Conservation (phyloP, 2,329 filamentous ascomycete species). For the Calonectria montana region DNA sequence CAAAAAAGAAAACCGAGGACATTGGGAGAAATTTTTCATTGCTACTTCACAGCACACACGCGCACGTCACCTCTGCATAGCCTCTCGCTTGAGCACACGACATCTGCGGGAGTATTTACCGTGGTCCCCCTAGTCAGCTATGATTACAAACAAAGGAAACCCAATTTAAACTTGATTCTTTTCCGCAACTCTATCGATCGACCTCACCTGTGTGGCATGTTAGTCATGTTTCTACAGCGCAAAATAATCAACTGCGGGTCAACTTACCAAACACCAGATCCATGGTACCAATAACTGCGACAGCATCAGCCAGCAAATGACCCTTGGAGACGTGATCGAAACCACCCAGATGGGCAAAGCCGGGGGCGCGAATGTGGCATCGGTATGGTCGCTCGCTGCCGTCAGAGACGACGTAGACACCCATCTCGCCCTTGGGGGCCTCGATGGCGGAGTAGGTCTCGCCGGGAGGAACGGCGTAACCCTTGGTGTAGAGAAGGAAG, state of each 20-base stretch:
- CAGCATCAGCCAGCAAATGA: conserved; percentile 94
- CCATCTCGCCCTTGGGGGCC: conserved; percentile 99
- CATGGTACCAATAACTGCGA: conserved; percentile 94
- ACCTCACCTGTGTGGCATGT: conserved; percentile 65
- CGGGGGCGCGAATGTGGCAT: conserved; percentile 96
- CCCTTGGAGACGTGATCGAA: conserved; percentile 95
- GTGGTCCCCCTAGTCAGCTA: conserved; percentile 51
- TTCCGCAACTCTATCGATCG: conserved; percentile 60
- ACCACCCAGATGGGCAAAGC: conserved; percentile 92
- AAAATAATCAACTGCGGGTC: neutral
- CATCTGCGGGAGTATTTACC: conserved; percentile 52
- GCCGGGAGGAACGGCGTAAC: conserved; percentile 94
- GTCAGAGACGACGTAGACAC: conserved; percentile 94
- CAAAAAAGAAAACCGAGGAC: neutral
- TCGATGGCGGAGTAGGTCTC: conserved; percentile 99
- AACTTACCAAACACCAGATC: conserved; percentile 86
- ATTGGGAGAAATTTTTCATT: conserved; percentile 39
- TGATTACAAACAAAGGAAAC: conserved; percentile 55
- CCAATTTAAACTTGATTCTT: conserved; percentile 47
- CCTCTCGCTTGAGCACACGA: conserved; percentile 42
- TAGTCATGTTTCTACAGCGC: conserved; percentile 41
- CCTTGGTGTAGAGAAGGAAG: conserved; percentile 98
- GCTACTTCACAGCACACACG: conserved; percentile 36
- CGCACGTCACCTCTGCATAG: conserved; percentile 41
- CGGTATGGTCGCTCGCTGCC: conserved; percentile 96